Percentiles rank a stretch among this genome's conserved stretches.
Evolutionary conservation across 2,329 filamentous ascomycete genomes (phyloP).

Genomic region (Trichophyton verrucosum): DNA sequence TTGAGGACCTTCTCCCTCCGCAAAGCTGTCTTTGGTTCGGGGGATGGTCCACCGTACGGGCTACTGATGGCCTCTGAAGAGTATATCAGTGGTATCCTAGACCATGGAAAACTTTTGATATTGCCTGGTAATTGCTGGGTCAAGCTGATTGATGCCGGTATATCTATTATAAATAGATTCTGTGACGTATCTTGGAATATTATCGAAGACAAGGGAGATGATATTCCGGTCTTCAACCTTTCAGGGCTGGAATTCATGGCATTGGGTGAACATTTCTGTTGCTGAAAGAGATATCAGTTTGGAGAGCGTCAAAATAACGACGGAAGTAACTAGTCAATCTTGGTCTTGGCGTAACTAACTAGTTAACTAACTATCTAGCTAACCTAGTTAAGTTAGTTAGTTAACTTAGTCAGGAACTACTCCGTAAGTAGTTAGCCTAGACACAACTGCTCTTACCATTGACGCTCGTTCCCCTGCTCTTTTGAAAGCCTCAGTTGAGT

Average conservation of each 20-base stretch:
- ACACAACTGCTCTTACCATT: too few species aligned
- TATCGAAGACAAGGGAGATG: slow-evolving; percentile 23
- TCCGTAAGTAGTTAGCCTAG: too few species aligned
- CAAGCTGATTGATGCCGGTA: slow-evolving; percentile 44
- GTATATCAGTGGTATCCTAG: slow-evolving; percentile 15
- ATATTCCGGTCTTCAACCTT: not conserved
- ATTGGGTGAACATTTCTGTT: not conserved
- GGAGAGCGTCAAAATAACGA: not conserved
- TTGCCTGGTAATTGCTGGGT: slow-evolving; percentile 34
- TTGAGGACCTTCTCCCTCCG: slow-evolving; percentile 31
- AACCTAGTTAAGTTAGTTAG: too few species aligned
- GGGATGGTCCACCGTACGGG: slow-evolving; percentile 36
- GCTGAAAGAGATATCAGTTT: not conserved
- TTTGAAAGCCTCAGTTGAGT: too few species aligned
- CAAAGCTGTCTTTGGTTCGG: slow-evolving; percentile 39
- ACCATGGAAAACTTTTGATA: slow-evolving; percentile 13
- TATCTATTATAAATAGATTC: slow-evolving; percentile 43
- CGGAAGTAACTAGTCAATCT: not conserved
- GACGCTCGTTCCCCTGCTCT: too few species aligned
- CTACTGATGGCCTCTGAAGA: slow-evolving; percentile 35
- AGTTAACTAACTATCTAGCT: not conserved
- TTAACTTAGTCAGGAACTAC: too few species aligned
- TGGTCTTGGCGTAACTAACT: not conserved
- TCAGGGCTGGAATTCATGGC: not conserved
- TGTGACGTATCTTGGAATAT: slow-evolving; percentile 39